Evolutionary conservation across 345 rosid genomes (phyloP).

Genomic region (Gossypium herbaceum): DNA sequence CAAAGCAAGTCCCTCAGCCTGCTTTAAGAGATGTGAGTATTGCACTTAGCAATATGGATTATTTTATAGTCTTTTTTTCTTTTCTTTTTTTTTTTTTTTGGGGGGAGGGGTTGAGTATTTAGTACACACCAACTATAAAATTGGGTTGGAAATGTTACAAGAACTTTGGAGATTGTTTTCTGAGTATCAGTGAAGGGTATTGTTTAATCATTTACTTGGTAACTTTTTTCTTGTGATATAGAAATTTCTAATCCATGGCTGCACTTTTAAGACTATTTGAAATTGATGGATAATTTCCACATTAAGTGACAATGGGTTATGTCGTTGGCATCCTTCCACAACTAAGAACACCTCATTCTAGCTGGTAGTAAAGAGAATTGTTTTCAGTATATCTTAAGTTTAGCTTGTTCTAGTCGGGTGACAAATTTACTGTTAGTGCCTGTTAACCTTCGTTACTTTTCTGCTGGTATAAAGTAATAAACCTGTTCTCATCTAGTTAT

Average conservation of each 20-base stretch:
- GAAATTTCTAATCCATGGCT: not conserved
- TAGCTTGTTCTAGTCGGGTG: not conserved
- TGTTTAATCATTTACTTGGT: no score
- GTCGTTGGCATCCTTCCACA: not conserved
- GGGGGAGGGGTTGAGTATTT: not conserved
- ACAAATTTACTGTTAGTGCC: not conserved
- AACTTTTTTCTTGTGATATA: not conserved
- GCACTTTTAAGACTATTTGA: not conserved
- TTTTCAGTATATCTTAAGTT: not conserved
- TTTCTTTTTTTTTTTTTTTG: not conserved
- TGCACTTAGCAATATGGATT: not conserved
- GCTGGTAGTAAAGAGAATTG: not conserved
- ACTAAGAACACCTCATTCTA: not conserved
- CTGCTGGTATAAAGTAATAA: not conserved
- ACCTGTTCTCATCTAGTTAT: not conserved
- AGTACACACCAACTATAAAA: not conserved
- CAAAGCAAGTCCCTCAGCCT: slow-evolving; percentile 78
- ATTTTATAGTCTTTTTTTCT: not conserved
- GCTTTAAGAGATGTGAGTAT: slow-evolving; percentile 69
- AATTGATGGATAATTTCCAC: not conserved
- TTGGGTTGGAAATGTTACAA: not conserved
- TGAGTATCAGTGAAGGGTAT: not conserved
- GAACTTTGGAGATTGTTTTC: not conserved
- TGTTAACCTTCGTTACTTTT: not conserved
- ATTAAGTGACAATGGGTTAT: not conserved